Evolutionary conservation across 805 yeast species (phyloP), one percentile per base, ranked within the genome.

Genomic region (Saccharomycopsis javanensis): DNA sequence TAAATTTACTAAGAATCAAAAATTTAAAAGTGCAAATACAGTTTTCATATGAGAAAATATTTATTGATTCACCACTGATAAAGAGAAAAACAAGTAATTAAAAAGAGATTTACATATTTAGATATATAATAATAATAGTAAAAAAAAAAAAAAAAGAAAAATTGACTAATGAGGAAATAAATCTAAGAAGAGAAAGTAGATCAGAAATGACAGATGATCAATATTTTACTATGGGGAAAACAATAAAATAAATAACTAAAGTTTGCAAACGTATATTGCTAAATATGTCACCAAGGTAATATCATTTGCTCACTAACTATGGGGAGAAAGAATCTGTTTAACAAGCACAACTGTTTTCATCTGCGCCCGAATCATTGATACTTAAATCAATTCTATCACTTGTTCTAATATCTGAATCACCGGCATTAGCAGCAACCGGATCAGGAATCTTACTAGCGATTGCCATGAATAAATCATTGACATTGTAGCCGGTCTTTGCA

Each of bases 401-500:
- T 3, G 58, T 53, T 4, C 57, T 61, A 11, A n/a, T 7, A 13
- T 37, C 46, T 28, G 56, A 51, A 55, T 31, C 34, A 7, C 16
- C 42, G n/a, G 51, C 51, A n/a, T 18, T 15, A 5, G 50, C 53
- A 5, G 51, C 53, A 30, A 42, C 31, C 2, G 55, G 38, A 23
- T 66, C 67, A 23, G 97, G 96, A 56, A 92, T 86, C 72, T 86
- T 85, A 59, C 83, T 82, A 51, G 97, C 99, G 62, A 92, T 88
- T 15, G 88, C 92, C 67, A 88, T 73, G 69, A 92, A 92, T 56
- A 92, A 96, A 61, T 92, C 96, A 66, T 86, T 88, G 42, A 92
- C 97, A 66, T 91, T 90, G 66, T 79, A 77, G 16, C 92, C 86
- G 3, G 95, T 83, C 74, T 92, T 92, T 20, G 99, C 99, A 68